A percentile compares a stretch with the other conserved stretches of the same genome.
These are phyloP conservation scores for Cadophora luteo-olivacea DNA, from an alignment of 2,329 filamentous ascomycete species.

Conservation along the genomic window DNA sequence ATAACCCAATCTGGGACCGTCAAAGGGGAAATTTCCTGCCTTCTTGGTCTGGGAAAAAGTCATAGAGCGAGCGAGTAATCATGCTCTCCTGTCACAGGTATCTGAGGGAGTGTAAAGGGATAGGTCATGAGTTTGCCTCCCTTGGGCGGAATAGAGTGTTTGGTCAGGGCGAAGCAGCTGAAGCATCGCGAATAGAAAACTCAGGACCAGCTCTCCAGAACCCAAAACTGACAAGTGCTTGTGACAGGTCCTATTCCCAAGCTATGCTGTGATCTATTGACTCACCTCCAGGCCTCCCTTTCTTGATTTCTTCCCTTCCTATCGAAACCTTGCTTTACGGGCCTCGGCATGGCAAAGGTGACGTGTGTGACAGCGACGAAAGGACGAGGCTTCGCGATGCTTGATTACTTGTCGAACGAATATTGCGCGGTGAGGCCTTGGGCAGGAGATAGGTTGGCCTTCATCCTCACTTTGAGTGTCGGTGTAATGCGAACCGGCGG, in stretches of 20 bases:
- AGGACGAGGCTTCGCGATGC: constrained; percentile 11
- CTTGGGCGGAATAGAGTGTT: constrained; percentile 4
- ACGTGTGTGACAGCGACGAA: constrained; percentile 14
- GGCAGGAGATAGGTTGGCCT: background rate
- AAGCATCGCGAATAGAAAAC: constrained; percentile 16
- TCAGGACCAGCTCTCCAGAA: background rate
- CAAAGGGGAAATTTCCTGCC: background rate
- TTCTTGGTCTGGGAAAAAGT: background rate
- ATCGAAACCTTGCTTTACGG: background rate
- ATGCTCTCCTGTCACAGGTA: constrained; percentile 10
- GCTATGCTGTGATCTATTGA: background rate
- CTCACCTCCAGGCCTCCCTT: constrained; percentile 3
- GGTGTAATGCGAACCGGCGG: constrained; percentile 16
- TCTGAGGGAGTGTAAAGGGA: background rate
- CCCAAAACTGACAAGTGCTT: constrained; percentile 9
- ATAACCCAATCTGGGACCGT: background rate
- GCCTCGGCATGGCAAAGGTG: constrained; percentile 8
- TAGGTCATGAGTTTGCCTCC: constrained; percentile 8
- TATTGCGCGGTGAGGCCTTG: background rate
- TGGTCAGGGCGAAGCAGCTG: constrained; percentile 2
- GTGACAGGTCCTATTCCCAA: background rate
- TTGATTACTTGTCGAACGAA: background rate
- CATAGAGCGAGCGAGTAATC: background rate
- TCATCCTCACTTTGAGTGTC: constrained; percentile 12
- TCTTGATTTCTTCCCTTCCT: constrained; percentile 8